Evolutionary conservation across 2,329 filamentous ascomycete species (phyloP).

Genomic region (Sporothrix pseudoabietina): DNA sequence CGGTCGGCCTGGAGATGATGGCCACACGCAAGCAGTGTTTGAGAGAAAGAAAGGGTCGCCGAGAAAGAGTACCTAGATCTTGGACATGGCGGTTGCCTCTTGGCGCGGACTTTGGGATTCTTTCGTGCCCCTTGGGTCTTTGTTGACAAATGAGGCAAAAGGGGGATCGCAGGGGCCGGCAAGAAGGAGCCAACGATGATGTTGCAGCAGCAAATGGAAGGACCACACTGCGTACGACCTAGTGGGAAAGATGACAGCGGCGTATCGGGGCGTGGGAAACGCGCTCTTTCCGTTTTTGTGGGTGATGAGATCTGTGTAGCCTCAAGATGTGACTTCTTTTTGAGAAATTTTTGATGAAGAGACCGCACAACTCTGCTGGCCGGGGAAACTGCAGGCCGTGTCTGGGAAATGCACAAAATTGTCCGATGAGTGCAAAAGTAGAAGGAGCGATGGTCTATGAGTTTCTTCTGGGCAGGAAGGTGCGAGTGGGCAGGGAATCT

Average conservation of each 20-base stretch:
- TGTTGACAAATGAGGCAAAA: not conserved
- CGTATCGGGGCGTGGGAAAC: not conserved
- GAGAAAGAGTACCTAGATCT: conserved; percentile 37
- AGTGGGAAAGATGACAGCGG: not conserved
- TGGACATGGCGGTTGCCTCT: conserved; percentile 38
- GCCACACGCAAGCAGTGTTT: conserved; percentile 15
- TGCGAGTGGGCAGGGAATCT: not conserved
- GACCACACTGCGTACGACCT: not conserved
- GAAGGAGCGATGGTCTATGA: conserved; percentile 20
- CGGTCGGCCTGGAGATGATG: conserved; percentile 29
- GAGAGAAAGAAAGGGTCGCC: conserved; percentile 33
- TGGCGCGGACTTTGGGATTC: conserved; percentile 21
- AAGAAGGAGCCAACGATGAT: conserved; percentile 16
- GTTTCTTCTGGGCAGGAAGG: conserved; percentile 5
- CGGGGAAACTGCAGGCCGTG: not conserved
- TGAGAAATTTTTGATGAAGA: not conserved
- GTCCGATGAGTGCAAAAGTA: not conserved
- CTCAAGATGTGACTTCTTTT: not conserved
- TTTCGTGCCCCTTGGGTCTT: not conserved
- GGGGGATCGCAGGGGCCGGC: not conserved
- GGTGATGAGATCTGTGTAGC: not conserved
- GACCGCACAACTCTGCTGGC: not conserved
- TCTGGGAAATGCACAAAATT: not conserved
- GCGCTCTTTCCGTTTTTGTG: not conserved
- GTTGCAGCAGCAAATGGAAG: not conserved